Evolutionary conservation across 1,284 basidiomycete species (phyloP).

Genomic region (Cryptococcus sp.): DNA sequence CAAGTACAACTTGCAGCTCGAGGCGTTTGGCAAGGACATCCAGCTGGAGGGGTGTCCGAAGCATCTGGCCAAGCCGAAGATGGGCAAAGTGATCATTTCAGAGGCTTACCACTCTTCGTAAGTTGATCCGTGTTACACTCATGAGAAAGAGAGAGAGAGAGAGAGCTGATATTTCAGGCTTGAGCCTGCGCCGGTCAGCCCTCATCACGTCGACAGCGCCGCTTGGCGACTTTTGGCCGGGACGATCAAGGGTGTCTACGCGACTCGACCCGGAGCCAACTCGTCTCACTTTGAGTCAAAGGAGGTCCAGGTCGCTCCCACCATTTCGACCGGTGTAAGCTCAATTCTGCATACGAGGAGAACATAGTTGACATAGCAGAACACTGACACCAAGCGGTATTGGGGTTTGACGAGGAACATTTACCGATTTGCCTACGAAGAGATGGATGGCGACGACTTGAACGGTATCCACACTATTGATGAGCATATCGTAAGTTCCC

Average conservation of each 20-base stretch:
- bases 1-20: slow-evolving; percentile 34
- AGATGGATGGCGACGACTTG: background rate
- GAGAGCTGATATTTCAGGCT: slow-evolving; percentile 13
- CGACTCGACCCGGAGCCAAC: slow-evolving; percentile 20
- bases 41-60: slow-evolving; percentile 14
- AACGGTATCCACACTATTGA: slow-evolving; percentile 36
- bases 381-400: slow-evolving; percentile 43
- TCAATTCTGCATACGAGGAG: background rate
- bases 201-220: slow-evolving; percentile 28
- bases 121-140: slow-evolving; percentile 6
- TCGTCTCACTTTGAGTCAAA: slow-evolving; percentile 16
- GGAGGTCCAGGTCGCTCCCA: slow-evolving; percentile 31
- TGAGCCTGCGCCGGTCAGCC: slow-evolving; percentile 42
- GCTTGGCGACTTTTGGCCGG: slow-evolving; percentile 39
- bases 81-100: slow-evolving; percentile 27
- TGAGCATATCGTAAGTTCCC: slow-evolving; percentile 28
- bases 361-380: slow-evolving; percentile 11
- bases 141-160: background rate
- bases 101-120: slow-evolving; percentile 33
- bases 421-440: slow-evolving; percentile 36
- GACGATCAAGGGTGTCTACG: slow-evolving; percentile 29
- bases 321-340: slow-evolving; percentile 30
- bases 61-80: slow-evolving; percentile 13
- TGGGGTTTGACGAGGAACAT: slow-evolving; percentile 42
- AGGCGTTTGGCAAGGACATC: slow-evolving; percentile 33